phyloP scores from a whole-genome alignment of 257 asterid genomes.

The Eustoma russellianum region DNA sequence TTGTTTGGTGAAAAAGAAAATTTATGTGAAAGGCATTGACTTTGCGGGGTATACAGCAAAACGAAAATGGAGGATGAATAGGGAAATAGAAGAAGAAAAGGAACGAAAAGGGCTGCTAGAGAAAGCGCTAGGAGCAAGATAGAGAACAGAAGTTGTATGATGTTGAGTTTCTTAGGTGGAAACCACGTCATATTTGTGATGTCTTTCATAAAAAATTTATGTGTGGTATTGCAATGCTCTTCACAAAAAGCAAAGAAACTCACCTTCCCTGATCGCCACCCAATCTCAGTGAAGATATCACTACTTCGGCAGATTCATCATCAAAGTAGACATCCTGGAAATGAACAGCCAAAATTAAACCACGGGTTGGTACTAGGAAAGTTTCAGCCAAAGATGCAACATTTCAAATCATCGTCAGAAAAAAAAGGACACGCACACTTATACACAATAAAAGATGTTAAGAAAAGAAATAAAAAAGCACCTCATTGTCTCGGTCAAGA shows the following conservation, averaged over 20 bases:
- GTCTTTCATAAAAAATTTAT: background rate
- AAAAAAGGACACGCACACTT: background rate
- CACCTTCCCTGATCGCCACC: conserved; percentile 97
- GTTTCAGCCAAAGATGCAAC: background rate
- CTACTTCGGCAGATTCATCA: conserved; percentile 97
- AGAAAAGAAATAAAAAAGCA: conserved; percentile 18
- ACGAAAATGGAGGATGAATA: too few relatives aligned
- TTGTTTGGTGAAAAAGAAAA: too few relatives aligned
- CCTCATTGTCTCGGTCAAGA: conserved; percentile 90
- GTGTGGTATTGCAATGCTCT: too few relatives aligned
- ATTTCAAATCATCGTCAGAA: background rate
- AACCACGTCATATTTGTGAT: background rate
- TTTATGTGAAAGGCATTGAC: too few relatives aligned
- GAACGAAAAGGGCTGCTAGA: too few relatives aligned
- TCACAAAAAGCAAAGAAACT: conserved; percentile 16
- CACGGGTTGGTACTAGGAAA: too few relatives aligned
- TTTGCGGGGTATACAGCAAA: too few relatives aligned
- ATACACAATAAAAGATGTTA: background rate
- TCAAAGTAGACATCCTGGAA: conserved; percentile 93
- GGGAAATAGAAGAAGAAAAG: too few relatives aligned
- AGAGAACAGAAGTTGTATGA: too few relatives aligned
- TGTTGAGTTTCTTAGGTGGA: too few relatives aligned
- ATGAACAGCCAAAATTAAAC: background rate
- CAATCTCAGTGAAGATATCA: conserved; percentile 86
- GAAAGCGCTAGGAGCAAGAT: too few relatives aligned